Base-by-base conservation (phyloP, 208 protist genomes). In the Crithidia fasciculata region DNA sequence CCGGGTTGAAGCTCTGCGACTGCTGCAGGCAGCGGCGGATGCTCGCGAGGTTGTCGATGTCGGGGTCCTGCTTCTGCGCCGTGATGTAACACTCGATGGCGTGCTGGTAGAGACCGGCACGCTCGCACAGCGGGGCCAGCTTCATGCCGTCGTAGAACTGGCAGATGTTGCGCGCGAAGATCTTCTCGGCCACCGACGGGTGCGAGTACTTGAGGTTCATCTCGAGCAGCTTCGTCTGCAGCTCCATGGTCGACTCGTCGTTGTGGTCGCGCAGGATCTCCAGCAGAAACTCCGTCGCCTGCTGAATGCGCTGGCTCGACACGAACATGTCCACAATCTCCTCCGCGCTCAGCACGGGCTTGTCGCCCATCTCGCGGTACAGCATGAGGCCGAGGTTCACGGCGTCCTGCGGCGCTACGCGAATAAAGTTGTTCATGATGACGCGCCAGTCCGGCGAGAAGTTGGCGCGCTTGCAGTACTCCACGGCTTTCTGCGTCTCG, bases 221-320 rank as follows among this genome's bases (percentile, higher is more conserved):
- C 87, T 99, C 98, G 9, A 99, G 89, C 49, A 99, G 89, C 69
- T 98, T 98, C 9, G 99, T 99, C 89, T 99, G 99, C 7, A 99
- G 90, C 41, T 94, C 91, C 37, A 82, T 85, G 13, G 89, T 99
- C 56, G 95, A 88, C 78, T 97, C 96, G 59, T 90, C 86, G 76
- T 86, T 88, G 81, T 99, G 89, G 47, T 81, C 80, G 69, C 96
- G 97, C 43, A 99, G 87, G 13, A 99, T 93, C 52, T 99, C 98
- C 43, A 99, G 86, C 37, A 99, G 82, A 80, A 99, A 99, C 49
- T 94, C 87, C 6, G 99, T 99, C 16, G 96, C 97, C 76, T 99
- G 95, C 79, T 99, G 96, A 58, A 99, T 91, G 62, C 98, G 90
- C 81, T 99, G 98, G 19, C 80, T 79, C 16, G 93, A 88, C 53